Conservation (phyloP, 257 asterid genomes). For the Agastache rugosa region DNA sequence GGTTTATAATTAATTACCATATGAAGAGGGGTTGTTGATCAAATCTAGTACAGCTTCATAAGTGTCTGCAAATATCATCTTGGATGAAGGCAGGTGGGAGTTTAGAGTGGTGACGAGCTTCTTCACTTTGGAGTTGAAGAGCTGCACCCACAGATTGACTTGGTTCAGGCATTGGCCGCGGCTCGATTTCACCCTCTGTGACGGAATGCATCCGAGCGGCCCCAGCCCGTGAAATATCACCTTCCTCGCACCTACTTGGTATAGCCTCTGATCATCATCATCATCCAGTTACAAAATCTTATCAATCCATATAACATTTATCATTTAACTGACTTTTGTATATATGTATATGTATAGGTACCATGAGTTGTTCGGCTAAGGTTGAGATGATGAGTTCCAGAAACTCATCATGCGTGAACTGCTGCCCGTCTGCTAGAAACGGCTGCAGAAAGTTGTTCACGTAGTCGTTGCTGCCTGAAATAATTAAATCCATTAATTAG, state of each 20-base stretch:
- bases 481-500: too few species aligned
- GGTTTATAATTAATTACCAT: slow-evolving; percentile 46
- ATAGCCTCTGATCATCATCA: slow-evolving; percentile 46
- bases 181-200: slow-evolving; percentile 68
- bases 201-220: slow-evolving; percentile 85
- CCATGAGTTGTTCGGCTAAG: slow-evolving; percentile 61
- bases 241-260: slow-evolving; percentile 77
- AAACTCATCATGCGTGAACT: slow-evolving; percentile 74
- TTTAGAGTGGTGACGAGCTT: slow-evolving; percentile 47
- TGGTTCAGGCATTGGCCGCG: slow-evolving; percentile 63
- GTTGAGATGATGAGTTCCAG: slow-evolving; percentile 60
- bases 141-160: slow-evolving; percentile 68
- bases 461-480: slow-evolving; percentile 77
- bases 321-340: too few species aligned
- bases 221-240: slow-evolving; percentile 74
- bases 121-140: slow-evolving; percentile 66
- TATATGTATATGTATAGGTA: slow-evolving; percentile 25
- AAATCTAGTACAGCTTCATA: slow-evolving; percentile 60
- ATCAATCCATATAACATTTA: too few species aligned
- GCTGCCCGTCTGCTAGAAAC: slow-evolving; percentile 62
- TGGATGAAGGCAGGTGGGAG: slow-evolving; percentile 63
- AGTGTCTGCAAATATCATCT: slow-evolving; percentile 65
- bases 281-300: too few species aligned
- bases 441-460: slow-evolving; percentile 88
- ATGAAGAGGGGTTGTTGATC: slow-evolving; percentile 65